phyloP scores from a whole-genome alignment of 2,329 filamentous ascomycete genomes.

The Fusarium piperis region DNA sequence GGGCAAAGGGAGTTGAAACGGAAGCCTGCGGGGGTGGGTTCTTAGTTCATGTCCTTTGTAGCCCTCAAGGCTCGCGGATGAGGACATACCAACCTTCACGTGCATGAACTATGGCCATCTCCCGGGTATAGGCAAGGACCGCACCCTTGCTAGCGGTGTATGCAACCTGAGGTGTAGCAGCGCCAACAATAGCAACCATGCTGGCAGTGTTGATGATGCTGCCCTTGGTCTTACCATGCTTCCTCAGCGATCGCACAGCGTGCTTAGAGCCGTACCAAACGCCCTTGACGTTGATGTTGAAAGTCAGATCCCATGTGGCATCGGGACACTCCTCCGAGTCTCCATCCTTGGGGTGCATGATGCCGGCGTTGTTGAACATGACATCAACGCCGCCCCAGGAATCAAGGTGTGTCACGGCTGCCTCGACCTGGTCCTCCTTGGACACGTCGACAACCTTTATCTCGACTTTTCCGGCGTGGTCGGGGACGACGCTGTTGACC shows the following conservation, averaged over 20 bases:
- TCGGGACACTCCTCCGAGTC: constrained; percentile 85
- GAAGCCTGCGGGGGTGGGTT: neutral
- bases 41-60: neutral
- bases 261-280: constrained; percentile 95
- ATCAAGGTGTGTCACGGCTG: constrained; percentile 78
- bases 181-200: constrained; percentile 77
- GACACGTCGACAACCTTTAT: constrained; percentile 73
- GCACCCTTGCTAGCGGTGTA: constrained; percentile 83
- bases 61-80: neutral
- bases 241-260: constrained; percentile 80
- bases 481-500: constrained; percentile 74
- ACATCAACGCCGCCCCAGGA: constrained; percentile 86
- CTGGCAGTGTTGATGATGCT: constrained; percentile 81
- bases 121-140: constrained; percentile 51
- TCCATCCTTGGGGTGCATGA: constrained; percentile 86
- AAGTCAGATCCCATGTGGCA: constrained; percentile 90
- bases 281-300: constrained; percentile 93
- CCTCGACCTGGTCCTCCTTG: constrained; percentile 80
- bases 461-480: neutral
- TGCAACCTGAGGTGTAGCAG: constrained; percentile 76
- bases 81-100: neutral
- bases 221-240: constrained; percentile 75
- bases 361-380: constrained; percentile 96
- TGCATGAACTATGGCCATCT: neutral
- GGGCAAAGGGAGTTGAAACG: neutral